Evolutionary conservation across 139 green algal species (phyloP), one percentile per base, ranked within the genome.

Genomic region (Coelastrella sp.): DNA sequence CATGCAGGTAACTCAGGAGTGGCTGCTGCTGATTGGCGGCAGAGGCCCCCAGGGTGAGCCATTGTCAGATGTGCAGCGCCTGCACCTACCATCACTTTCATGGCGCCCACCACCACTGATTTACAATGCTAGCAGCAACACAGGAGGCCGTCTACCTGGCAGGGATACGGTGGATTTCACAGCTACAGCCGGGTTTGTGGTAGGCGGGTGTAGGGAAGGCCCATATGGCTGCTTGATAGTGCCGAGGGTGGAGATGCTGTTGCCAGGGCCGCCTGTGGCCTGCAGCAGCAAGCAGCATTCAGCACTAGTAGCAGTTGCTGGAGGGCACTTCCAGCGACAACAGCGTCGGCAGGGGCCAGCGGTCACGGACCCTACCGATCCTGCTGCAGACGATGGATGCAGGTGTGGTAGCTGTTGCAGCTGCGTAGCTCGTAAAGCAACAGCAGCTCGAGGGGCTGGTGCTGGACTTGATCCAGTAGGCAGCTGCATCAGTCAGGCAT

Each of bases 21-120:
- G 84, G 84, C 84, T 89, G 56, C 57, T 89, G 57, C 49, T 89
- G 56, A 22, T 89, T 3, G 84, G 84, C 7, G 84, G 84, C n/a
- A n/a, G n/a, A 7, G 72, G 84, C 7, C 57, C 66, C 20, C 35
- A 35, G 9, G n/a, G 56, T 10, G 57, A 70, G 8, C 7, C 20
- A 12, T 19, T 83, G 6, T 8, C 58, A 7, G 84, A 89, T 22
- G 84, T 89, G 70, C 84, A 89, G 84, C 84, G 84, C 57, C 72
- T 89, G 84, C 84, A 89, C n/a, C 49, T 89, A 12, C 84, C 84
- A 57, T 81, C 20, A 10, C 84, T 89, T 20, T 70, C 65, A 19
- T 89, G 84, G 84, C 24, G 20, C 49, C 84, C 84, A 11, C 84
- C 84, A 27, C 61, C 22, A 60, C 76, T 12, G 60, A n/a, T 15